Evolutionary conservation across 2,329 filamentous ascomycete species (phyloP).

Genomic region (Aspergillus japonicus): DNA sequence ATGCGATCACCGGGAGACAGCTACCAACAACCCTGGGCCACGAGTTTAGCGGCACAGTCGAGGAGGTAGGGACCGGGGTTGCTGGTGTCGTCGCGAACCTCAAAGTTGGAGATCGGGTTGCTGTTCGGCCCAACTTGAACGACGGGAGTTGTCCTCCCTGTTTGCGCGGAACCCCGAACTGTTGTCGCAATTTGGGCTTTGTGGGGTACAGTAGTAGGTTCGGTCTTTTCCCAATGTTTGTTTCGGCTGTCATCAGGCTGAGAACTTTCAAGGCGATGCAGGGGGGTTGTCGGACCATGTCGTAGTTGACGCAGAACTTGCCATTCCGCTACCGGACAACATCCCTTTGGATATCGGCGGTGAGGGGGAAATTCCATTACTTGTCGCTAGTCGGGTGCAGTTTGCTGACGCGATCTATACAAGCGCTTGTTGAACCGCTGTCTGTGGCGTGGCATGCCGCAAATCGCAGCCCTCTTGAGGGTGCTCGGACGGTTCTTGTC

Average conservation of each 20-base stretch:
- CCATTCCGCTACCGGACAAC: slow-evolving; percentile 23
- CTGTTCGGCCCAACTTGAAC: slow-evolving; percentile 60
- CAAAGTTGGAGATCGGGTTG: slow-evolving; percentile 57
- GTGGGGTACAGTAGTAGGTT: slow-evolving; percentile 48
- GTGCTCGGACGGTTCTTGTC: slow-evolving; percentile 52
- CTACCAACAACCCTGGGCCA: slow-evolving; percentile 64
- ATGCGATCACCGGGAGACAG: slow-evolving; percentile 57
- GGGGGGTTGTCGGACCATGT: slow-evolving; percentile 33
- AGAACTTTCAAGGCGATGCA: slow-evolving; percentile 18
- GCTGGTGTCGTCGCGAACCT: slow-evolving; percentile 44
- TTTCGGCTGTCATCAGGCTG: background rate
- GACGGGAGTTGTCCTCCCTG: slow-evolving; percentile 60
- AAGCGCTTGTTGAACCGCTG: slow-evolving; percentile 62
- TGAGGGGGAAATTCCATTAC: slow-evolving; percentile 8
- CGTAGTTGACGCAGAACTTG: slow-evolving; percentile 22
- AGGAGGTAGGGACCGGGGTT: slow-evolving; percentile 51
- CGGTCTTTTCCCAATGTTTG: background rate
- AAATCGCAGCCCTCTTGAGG: slow-evolving; percentile 46
- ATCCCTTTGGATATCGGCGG: slow-evolving; percentile 25
- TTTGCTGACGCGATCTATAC: slow-evolving; percentile 1
- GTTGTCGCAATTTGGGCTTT: slow-evolving; percentile 58
- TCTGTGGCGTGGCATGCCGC: slow-evolving; percentile 65
- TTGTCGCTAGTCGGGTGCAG: background rate
- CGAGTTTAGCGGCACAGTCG: slow-evolving; percentile 62
- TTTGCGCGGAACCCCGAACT: slow-evolving; percentile 53